Percentiles rank a stretch among this genome's conserved stretches.
Evolutionary conservation across 1,284 basidiomycete species (phyloP).

Genomic region (Neonothopanus nambi): DNA sequence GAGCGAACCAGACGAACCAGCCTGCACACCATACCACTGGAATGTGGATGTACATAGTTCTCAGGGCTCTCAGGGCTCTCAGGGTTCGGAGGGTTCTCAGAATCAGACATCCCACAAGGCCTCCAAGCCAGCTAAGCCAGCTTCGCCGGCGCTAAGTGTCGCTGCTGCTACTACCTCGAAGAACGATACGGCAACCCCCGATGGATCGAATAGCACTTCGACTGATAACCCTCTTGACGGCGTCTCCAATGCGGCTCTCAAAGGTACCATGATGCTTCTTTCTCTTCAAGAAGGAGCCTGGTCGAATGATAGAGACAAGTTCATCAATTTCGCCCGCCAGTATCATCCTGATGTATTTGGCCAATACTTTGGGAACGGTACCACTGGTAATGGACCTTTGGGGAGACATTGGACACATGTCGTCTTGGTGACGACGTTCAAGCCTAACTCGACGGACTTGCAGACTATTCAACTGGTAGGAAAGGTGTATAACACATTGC

Average conservation of each 20-base stretch:
- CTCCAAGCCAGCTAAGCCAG: not conserved
- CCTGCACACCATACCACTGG: not conserved
- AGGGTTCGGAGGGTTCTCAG: too few relatives aligned
- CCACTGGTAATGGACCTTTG: conserved; percentile 1
- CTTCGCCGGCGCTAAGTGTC: not conserved
- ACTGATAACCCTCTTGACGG: not conserved
- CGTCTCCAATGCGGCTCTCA: not conserved
- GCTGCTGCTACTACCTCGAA: not conserved
- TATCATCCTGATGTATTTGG: conserved; percentile 1
- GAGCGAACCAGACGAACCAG: not conserved
- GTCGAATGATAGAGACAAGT: not conserved
- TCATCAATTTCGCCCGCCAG: not conserved
- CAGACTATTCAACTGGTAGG: conserved; percentile 6
- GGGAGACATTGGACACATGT: conserved; percentile 6
- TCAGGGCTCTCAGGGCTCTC: too few relatives aligned
- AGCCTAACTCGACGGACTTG: conserved; percentile 10
- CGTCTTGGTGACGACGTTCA: conserved; percentile 6
- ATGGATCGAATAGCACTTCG: not conserved
- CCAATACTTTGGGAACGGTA: conserved; percentile 7
- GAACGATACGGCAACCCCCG: not conserved
- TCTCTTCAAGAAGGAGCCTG: conserved; percentile 5
- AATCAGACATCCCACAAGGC: too few relatives aligned
- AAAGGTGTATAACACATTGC: conserved; percentile 3
- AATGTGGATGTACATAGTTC: not conserved
- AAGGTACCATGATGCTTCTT: not conserved